Evolutionary conservation across 345 rosid species (phyloP).

Genomic region (Salix dunnii): DNA sequence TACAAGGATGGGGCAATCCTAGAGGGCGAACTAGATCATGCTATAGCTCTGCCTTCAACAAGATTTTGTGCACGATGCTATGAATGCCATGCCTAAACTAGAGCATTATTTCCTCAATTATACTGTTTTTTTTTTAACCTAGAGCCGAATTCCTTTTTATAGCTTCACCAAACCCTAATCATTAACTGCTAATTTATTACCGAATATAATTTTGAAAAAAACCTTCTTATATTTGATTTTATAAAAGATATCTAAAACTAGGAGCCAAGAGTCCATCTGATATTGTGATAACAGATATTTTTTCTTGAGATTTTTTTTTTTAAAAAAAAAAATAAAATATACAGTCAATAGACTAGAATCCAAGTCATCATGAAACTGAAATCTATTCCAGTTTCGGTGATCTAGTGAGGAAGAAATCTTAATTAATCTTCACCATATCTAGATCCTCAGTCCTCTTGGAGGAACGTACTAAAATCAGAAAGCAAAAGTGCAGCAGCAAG

Average conservation of each 20-base stretch:
- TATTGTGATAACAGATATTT: no score
- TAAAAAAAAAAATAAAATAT: no score
- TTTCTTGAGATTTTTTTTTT: no score
- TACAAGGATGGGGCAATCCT: neutral
- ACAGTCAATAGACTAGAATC: constrained; percentile 3
- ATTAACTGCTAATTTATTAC: neutral
- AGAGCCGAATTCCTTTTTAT: neutral
- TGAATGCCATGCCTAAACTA: neutral
- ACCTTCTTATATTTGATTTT: neutral
- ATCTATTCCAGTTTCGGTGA: no score
- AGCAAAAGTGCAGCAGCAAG: neutral
- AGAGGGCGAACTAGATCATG: neutral
- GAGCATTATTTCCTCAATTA: neutral
- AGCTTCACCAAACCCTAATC: neutral
- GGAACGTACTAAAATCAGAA: neutral
- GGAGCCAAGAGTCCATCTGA: no score
- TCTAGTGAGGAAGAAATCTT: neutral
- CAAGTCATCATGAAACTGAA: constrained; percentile 3
- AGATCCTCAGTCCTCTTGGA: neutral
- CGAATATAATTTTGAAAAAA: neutral
- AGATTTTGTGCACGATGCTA: neutral
- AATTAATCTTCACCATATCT: neutral
- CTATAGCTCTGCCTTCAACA: neutral
- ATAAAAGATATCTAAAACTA: neutral
- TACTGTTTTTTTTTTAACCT: neutral